phyloP scores from a whole-genome alignment of 2,329 filamentous ascomycete species.

The Atkinsonella hypoxylon region DNA sequence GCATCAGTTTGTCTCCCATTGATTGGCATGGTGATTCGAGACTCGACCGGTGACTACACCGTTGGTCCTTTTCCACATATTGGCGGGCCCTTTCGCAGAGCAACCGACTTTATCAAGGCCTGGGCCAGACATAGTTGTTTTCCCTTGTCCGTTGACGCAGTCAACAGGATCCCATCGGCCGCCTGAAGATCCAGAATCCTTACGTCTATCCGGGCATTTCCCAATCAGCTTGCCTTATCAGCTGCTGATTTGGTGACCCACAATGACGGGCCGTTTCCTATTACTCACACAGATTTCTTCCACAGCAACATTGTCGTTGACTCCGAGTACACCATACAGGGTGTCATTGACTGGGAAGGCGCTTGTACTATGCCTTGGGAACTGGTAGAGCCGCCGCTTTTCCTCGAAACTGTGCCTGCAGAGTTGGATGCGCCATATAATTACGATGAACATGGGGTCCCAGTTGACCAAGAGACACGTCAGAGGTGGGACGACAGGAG shows the following conservation, averaged over 20 bases:
- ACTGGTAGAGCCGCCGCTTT: slow-evolving; percentile 12
- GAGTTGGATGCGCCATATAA: neutral
- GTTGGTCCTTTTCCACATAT: neutral
- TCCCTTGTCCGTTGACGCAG: too few relatives aligned
- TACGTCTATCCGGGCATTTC: too few relatives aligned
- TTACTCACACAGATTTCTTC: slow-evolving; percentile 19
- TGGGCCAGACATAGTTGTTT: neutral
- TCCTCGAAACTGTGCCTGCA: slow-evolving; percentile 5
- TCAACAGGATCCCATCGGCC: too few relatives aligned
- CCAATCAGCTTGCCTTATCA: neutral
- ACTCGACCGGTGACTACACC: neutral
- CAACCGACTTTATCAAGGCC: neutral
- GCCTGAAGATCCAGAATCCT: too few relatives aligned
- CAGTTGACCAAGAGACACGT: neutral
- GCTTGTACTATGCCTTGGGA: slow-evolving; percentile 15
- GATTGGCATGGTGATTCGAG: neutral
- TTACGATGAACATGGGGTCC: neutral
- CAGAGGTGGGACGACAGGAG: too few relatives aligned
- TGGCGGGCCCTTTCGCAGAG: neutral
- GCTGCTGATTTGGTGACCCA: neutral
- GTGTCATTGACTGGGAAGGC: slow-evolving; percentile 21
- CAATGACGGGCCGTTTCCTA: slow-evolving; percentile 18
- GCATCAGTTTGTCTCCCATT: neutral
- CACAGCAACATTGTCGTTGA: slow-evolving; percentile 21
- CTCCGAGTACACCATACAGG: slow-evolving; percentile 13